Evolutionary conservation across 2,329 filamentous ascomycete genomes (phyloP).

Genomic region (Neopestalotiopsis rosae): DNA sequence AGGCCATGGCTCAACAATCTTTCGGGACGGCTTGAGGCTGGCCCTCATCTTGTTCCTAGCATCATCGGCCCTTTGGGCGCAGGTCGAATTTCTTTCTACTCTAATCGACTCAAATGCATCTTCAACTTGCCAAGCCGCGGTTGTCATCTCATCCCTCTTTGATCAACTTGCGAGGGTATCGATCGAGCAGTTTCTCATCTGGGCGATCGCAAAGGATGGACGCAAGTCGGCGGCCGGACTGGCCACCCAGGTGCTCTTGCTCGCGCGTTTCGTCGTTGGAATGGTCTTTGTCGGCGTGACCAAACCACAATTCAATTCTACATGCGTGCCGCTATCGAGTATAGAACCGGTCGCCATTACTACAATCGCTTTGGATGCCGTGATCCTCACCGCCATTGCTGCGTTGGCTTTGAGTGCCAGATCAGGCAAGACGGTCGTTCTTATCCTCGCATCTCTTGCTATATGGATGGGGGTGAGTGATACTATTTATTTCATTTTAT

Average conservation of each 20-base stretch:
- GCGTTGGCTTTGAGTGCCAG: conserved; percentile 44
- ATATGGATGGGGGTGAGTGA: conserved; percentile 60
- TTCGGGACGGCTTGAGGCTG: conserved; percentile 67
- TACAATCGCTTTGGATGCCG: conserved; percentile 50
- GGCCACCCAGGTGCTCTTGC: conserved; percentile 52
- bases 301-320: conserved; percentile 54
- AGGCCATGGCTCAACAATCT: conserved; percentile 53
- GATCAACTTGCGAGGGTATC: conserved; percentile 62
- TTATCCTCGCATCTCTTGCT: conserved; percentile 49
- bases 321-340: conserved; percentile 56
- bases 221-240: conserved; percentile 42
- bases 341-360: conserved; percentile 50
- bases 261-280: conserved; percentile 56
- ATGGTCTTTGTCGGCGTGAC: conserved; percentile 61
- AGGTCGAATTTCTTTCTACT: conserved; percentile 55
- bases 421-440: conserved; percentile 44
- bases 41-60: conserved; percentile 62
- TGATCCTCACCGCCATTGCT: conserved; percentile 49
- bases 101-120: conserved; percentile 49
- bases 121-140: conserved; percentile 55
- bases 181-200: conserved; percentile 60
- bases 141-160: conserved; percentile 58
- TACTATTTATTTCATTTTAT: conserved; percentile 16
- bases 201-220: conserved; percentile 50
- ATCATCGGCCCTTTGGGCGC: conserved; percentile 58